Percentiles rank a stretch among this genome's conserved stretches.
Evolutionary conservation across 192 early-diverging fungal genomes (phyloP).

Genomic region (Gonapodya prolifera): DNA sequence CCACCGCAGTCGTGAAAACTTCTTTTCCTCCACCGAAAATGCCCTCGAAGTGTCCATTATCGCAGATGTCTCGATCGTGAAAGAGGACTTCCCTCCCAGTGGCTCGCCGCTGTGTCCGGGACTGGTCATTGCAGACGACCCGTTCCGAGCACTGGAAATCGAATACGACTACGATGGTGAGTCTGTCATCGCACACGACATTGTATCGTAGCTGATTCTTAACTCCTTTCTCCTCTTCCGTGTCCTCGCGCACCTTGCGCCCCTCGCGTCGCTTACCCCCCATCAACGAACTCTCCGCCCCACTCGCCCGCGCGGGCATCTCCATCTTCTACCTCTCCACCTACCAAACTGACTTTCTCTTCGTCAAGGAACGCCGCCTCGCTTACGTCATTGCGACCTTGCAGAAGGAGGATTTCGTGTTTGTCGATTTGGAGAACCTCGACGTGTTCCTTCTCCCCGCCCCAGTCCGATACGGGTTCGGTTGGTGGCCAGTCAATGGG

Average conservation of each 20-base stretch:
- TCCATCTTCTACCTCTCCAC: slow-evolving; percentile 64
- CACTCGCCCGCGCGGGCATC: slow-evolving; percentile 42
- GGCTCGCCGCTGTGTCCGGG: slow-evolving; percentile 17
- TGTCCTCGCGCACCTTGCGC: no score
- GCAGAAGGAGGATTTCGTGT: slow-evolving; percentile 20
- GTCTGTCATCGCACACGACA: no score
- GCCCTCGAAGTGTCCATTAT: slow-evolving; percentile 53
- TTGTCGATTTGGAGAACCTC: slow-evolving; percentile 20
- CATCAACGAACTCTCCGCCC: slow-evolving; percentile 43
- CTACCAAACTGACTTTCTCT: slow-evolving; percentile 58
- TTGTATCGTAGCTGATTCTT: no score
- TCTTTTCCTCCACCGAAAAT: slow-evolving; percentile 59
- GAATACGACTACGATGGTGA: slow-evolving; percentile 42
- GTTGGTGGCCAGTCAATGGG: neutral
- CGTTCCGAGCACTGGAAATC: slow-evolving; percentile 52
- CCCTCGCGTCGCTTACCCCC: no score
- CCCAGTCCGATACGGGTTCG: slow-evolving; percentile 1
- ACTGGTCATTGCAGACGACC: slow-evolving; percentile 37
- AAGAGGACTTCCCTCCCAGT: slow-evolving; percentile 31
- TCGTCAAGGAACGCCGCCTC: slow-evolving; percentile 52
- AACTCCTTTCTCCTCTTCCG: no score
- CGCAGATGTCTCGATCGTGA: slow-evolving; percentile 37
- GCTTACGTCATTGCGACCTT: slow-evolving; percentile 36
- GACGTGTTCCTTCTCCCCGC: no score
- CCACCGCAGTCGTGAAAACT: slow-evolving; percentile 24